phyloP scores from a whole-genome alignment of 1,139 yeast species.

The Blastobotrys malaysiensis region DNA sequence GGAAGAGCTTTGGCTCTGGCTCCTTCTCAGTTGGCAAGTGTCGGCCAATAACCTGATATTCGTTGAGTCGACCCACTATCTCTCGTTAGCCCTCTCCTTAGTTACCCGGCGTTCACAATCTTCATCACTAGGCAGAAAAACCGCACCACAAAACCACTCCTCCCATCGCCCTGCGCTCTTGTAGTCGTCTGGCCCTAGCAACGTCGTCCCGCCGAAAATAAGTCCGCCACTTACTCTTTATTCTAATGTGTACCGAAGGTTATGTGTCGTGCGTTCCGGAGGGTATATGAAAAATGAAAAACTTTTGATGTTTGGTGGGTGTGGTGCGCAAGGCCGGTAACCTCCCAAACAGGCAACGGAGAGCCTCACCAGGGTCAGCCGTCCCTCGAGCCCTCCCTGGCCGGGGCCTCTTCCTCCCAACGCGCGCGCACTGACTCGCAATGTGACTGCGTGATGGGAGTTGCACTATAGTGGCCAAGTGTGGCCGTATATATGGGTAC shows the following conservation, averaged over 20 bases:
- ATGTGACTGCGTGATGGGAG: not conserved
- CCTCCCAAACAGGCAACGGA: not conserved
- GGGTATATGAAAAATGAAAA: not conserved
- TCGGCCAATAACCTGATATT: slow-evolving; percentile 99
- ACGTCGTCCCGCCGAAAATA: not conserved
- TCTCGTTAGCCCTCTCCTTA: slow-evolving; percentile 2
- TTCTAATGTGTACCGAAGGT: not conserved
- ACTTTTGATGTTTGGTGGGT: not conserved
- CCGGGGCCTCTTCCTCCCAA: not conserved
- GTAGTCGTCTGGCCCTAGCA: no score
- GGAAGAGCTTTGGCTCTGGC: slow-evolving; percentile 99
- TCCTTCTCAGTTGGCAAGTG: slow-evolving; percentile 98
- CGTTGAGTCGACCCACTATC: slow-evolving; percentile 74
- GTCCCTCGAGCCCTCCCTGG: not conserved
- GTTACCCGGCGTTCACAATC: not conserved
- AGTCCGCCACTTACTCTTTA: slow-evolving; percentile 3
- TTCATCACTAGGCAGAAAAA: not conserved
- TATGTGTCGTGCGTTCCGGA: not conserved
- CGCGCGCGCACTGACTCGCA: not conserved
- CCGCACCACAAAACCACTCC: no score
- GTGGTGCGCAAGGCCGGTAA: not conserved
- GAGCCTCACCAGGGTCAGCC: not conserved
- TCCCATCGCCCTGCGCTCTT: no score
- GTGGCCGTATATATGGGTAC: not conserved
- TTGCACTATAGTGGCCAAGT: not conserved